phyloP scores from a whole-genome alignment of 305 asterid species.

The Solanum hybrid region DNA sequence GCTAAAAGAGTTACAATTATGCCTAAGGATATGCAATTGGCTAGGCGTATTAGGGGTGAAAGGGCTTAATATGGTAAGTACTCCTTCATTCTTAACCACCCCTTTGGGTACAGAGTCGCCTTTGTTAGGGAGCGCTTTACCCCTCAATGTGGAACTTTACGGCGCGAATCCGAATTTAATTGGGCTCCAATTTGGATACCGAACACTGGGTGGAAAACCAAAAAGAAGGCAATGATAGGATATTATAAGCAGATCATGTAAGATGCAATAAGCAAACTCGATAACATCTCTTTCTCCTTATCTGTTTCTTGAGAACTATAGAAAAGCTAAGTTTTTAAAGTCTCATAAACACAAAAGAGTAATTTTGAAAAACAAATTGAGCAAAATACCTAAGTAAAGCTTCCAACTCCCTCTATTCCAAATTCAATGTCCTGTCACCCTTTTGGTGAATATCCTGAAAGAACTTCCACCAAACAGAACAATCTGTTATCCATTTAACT shows the following conservation, averaged over 20 bases:
- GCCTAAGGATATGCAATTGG: not conserved
- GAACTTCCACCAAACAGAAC: not conserved
- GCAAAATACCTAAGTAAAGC: constrained; percentile 32
- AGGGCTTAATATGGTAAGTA: not conserved
- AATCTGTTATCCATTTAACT: not conserved
- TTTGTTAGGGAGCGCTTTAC: too few relatives aligned
- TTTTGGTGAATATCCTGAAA: not conserved
- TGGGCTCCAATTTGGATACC: too few relatives aligned
- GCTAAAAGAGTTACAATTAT: not conserved
- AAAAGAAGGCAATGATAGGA: too few relatives aligned
- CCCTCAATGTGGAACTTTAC: too few relatives aligned
- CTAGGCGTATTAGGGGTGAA: not conserved
- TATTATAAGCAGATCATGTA: too few relatives aligned
- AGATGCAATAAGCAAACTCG: too few relatives aligned
- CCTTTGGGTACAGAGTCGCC: too few relatives aligned
- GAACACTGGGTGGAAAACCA: too few relatives aligned
- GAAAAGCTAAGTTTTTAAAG: not conserved
- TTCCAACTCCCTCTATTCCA: not conserved
- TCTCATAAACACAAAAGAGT: not conserved
- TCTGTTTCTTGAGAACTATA: too few relatives aligned
- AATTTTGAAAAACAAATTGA: not conserved
- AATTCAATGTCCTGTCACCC: not conserved
- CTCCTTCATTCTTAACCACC: too few relatives aligned
- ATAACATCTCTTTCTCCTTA: too few relatives aligned
- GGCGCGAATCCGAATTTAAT: too few relatives aligned